Percentiles rank a stretch among this genome's conserved stretches.
These are phyloP conservation scores for Cladosporium sp. DNA, from an alignment of 2,329 filamentous ascomycete genomes.

Conservation along the genomic window DNA sequence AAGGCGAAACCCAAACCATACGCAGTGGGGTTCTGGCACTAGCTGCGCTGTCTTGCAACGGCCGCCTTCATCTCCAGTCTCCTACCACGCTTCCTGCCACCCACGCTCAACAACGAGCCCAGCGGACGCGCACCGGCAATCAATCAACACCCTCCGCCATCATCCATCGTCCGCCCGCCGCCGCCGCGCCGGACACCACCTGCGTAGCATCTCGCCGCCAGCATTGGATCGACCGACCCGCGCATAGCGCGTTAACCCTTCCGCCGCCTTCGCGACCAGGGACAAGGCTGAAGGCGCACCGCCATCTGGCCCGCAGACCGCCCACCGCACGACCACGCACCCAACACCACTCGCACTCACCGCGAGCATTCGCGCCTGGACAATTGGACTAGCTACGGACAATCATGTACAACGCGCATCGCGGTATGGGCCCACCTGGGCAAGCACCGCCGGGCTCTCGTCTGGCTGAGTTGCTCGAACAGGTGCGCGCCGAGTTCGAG, in stretches of 20 bases:
- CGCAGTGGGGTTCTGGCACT: not conserved
- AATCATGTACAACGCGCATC: slow-evolving; percentile 80
- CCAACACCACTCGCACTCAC: not conserved
- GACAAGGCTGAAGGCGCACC: slow-evolving; percentile 12
- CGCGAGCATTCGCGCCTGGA: not conserved
- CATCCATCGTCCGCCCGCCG: not conserved
- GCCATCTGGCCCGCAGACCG: slow-evolving; percentile 1
- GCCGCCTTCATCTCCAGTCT: slow-evolving; percentile 4
- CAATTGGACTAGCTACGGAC: slow-evolving; percentile 1
- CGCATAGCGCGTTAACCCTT: slow-evolving; percentile 5
- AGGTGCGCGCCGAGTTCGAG: slow-evolving; percentile 87
- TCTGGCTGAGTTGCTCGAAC: slow-evolving; percentile 86
- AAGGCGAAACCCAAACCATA: not conserved
- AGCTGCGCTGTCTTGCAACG: not conserved
- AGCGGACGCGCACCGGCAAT: not conserved
- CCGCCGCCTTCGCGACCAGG: not conserved
- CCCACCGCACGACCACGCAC: not conserved
- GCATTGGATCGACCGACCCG: slow-evolving; percentile 1
- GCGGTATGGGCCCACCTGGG: slow-evolving; percentile 63
- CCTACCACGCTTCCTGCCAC: slow-evolving; percentile 1
- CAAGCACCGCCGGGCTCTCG: slow-evolving; percentile 66
- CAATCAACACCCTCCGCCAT: not conserved
- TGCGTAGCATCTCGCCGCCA: not conserved
- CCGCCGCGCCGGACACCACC: not conserved
- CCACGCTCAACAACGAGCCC: not conserved